Base-by-base conservation (phyloP, 148 eudicot genomes). In the Amaranthus hypochondriacus region DNA sequence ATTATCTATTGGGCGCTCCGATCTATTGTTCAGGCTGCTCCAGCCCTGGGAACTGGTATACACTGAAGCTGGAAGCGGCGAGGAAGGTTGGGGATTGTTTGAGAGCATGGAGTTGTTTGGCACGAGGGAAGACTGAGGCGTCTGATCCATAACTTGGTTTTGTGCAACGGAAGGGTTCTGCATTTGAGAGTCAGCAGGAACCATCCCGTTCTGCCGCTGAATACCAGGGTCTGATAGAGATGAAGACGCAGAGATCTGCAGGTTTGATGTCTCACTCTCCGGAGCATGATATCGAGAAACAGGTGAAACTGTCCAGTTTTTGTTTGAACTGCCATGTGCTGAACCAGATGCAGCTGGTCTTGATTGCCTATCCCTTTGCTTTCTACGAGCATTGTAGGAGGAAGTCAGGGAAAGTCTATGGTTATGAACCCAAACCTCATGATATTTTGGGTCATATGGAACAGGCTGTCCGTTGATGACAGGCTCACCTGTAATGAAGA, bases 381-480 rank as follows among this genome's bases (percentile, higher is more conserved):
- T 74, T 60, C 56, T 68, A 5, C 62, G 52, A 57, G 28, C 51
- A 42, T 15, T 59, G 42, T 39, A 14, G n/a, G 50, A 68, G 59
- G 18, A 68, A 59, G 15, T 15, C 43, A 21, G 73, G 39, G 78
- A 68, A 21, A 57, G 52, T 43, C 61, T 48, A 72, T 71, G 18
- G 58, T 80, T 80, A 0, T 58, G 57, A 6, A 75, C 69, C 83
- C 83, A 80, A 46, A 13, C 43, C 49, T 72, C 83, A 71, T 80
- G 83, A 68, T 80, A 80, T 49, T 70, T 80, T 48, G 83, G 83
- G 69, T 80, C 83, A 54, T 80, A 80, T 5, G 83, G 79, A 59
- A 80, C 83, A 53, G 79, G 64, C 70, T 72, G 76, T 2, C 83
- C 83, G n/a, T 80, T 56, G 67, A 80, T 80, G 50, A 80, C 75